Percentiles rank a stretch among this genome's conserved stretches.
These are phyloP conservation scores for Huntiella abstrusa DNA, from an alignment of 2,329 filamentous ascomycete species.

Conservation along the genomic window DNA sequence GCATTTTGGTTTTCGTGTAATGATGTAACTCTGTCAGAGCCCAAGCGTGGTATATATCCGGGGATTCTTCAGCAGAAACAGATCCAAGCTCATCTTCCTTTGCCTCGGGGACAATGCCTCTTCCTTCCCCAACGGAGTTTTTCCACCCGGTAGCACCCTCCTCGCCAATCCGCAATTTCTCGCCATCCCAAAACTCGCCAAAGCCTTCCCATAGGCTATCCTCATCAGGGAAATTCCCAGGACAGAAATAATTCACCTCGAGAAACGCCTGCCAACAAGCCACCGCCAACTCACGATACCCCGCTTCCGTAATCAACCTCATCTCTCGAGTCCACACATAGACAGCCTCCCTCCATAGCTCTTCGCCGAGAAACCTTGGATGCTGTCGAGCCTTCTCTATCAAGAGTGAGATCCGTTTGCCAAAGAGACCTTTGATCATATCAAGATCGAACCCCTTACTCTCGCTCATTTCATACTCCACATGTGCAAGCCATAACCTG, in stretches of 20 bases:
- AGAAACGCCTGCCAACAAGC: conserved; percentile 70
- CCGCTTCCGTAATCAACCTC: conserved; percentile 53
- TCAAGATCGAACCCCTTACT: conserved; percentile 51
- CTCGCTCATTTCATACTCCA: conserved; percentile 54
- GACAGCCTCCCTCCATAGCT: conserved; percentile 21
- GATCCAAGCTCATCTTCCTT: conserved; percentile 8
- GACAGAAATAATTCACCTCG: conserved; percentile 52
- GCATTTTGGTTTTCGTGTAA: conserved; percentile 31
- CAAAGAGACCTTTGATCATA: conserved; percentile 37
- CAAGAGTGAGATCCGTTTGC: conserved; percentile 26
- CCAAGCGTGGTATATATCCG: conserved; percentile 33
- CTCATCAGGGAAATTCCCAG: too few relatives aligned
- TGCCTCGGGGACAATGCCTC: not conserved
- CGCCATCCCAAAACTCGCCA: conserved; percentile 65
- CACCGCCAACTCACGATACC: conserved; percentile 57
- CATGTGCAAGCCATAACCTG: conserved; percentile 51
- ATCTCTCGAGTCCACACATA: conserved; percentile 64
- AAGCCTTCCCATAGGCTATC: conserved; percentile 10
- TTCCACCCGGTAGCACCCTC: conserved; percentile 50
- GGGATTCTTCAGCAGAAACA: conserved; percentile 15
- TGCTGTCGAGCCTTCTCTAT: not conserved
- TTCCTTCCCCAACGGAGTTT: conserved; percentile 22
- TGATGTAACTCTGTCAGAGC: conserved; percentile 32
- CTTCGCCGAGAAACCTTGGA: not conserved
- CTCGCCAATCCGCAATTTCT: conserved; percentile 64